phyloP scores from a whole-genome alignment of 768 basidiomycete species.

The Galerina marginata region DNA sequence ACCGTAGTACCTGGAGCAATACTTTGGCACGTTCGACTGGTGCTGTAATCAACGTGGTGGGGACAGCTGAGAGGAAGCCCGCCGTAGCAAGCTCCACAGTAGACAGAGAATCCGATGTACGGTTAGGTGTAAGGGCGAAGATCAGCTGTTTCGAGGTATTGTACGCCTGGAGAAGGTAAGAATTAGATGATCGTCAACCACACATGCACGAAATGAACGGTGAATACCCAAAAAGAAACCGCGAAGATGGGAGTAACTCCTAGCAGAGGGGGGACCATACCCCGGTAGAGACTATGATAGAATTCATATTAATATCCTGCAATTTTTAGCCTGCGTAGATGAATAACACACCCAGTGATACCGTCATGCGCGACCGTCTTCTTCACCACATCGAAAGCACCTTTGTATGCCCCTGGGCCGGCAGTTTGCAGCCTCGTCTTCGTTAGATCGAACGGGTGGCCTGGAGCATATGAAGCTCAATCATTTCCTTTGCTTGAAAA shows the following conservation, averaged over 20 bases:
- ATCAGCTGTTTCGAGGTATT: conserved; percentile 92
- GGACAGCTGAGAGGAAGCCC: conserved; percentile 93
- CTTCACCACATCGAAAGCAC: conserved; percentile 92
- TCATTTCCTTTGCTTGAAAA: conserved; percentile 3
- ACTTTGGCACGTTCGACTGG: conserved; percentile 98
- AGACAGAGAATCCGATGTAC: conserved; percentile 65
- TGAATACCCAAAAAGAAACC: conserved; percentile 91
- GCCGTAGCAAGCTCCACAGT: conserved; percentile 86
- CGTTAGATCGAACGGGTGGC: conserved; percentile 97
- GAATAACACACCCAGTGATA: conserved; percentile 68
- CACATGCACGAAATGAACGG: conserved; percentile 13
- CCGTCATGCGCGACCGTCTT: conserved; percentile 93
- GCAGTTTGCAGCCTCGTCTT: conserved; percentile 98
- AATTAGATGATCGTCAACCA: conserved; percentile 2
- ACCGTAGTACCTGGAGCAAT: conserved; percentile 73
- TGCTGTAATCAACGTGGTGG: conserved; percentile 90
- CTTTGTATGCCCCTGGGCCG: conserved; percentile 83
- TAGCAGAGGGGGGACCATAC: conserved; percentile 90
- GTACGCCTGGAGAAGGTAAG: conserved; percentile 69
- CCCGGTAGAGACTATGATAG: conserved; percentile 75
- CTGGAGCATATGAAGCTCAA: conserved; percentile 41
- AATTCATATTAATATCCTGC: neutral
- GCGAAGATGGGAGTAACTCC: conserved; percentile 99
- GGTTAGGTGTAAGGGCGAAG: conserved; percentile 76
- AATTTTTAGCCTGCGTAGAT: conserved; percentile 7